These are phyloP conservation scores for Lyophyllum shimeji DNA, from an alignment of 768 basidiomycete genomes.

Conservation along the genomic window DNA sequence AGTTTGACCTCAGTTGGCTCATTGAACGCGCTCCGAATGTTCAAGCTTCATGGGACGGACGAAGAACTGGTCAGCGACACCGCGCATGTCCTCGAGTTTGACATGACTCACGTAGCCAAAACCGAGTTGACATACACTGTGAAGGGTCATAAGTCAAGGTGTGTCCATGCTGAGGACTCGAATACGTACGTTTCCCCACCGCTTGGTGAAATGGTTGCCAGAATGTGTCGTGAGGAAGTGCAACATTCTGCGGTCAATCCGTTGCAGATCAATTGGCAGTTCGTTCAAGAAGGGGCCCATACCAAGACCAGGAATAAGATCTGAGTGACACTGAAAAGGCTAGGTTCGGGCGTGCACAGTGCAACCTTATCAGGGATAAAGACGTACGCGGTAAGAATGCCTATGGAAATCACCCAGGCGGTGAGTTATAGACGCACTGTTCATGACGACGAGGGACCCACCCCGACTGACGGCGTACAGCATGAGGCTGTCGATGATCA, in stretches of 20 bases:
- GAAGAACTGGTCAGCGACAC: not conserved
- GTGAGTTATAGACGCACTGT: not conserved
- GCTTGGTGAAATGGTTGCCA: conserved; percentile 14
- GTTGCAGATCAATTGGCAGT: not conserved
- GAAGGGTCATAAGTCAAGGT: not conserved
- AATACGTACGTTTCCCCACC: conserved; percentile 5
- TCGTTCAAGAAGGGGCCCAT: not conserved
- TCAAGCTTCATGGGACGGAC: not conserved
- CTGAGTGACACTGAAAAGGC: conserved; percentile 1
- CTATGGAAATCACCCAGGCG: not conserved
- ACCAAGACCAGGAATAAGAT: conserved; percentile 10
- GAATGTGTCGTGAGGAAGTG: conserved; percentile 8
- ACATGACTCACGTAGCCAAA: conserved; percentile 7
- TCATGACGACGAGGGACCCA: not conserved
- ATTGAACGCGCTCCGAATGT: conserved; percentile 4
- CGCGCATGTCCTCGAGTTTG: not conserved
- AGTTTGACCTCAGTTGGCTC: conserved; percentile 4
- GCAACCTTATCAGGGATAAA: not conserved
- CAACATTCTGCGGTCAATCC: conserved; percentile 1
- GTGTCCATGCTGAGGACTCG: not conserved
- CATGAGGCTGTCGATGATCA: conserved; percentile 5
- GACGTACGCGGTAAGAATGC: conserved; percentile 7
- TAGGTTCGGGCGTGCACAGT: not conserved
- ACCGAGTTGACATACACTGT: conserved; percentile 9
- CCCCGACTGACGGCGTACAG: conserved; percentile 10